These are phyloP conservation scores for Euclidium syriacum DNA, from an alignment of 345 rosid genomes.

Conservation along the genomic window DNA sequence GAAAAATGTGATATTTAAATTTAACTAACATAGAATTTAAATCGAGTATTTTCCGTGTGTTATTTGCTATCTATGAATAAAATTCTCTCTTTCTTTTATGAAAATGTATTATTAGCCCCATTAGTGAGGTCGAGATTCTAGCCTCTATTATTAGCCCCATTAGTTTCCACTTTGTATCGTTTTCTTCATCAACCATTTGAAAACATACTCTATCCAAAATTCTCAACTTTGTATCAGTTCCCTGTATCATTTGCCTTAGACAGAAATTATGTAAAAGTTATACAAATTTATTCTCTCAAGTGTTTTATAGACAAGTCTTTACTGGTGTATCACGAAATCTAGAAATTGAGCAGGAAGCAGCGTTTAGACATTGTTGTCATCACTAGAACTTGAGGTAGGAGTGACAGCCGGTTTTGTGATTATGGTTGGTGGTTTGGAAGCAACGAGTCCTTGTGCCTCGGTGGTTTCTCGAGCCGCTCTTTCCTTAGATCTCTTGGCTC, in stretches of 20 bases:
- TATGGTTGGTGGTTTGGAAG: constrained; percentile 17
- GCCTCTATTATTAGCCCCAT: too few relatives aligned
- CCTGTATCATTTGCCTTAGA: not conserved
- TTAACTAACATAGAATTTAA: too few relatives aligned
- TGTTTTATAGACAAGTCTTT: not conserved
- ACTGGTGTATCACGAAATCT: not conserved
- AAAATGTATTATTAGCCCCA: too few relatives aligned
- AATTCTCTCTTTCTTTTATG: too few relatives aligned
- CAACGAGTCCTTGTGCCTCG: constrained; percentile 49
- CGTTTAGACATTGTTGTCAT: constrained; percentile 12
- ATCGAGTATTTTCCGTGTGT: too few relatives aligned
- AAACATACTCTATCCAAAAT: too few relatives aligned
- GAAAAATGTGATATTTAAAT: too few relatives aligned
- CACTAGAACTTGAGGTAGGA: constrained; percentile 17
- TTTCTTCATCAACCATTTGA: too few relatives aligned
- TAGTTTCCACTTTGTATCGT: too few relatives aligned
- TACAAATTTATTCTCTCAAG: not conserved
- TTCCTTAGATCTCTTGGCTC: constrained; percentile 79
- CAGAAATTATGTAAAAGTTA: too few relatives aligned
- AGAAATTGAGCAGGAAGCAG: not conserved
- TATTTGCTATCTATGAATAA: too few relatives aligned
- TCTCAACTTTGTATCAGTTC: not conserved
- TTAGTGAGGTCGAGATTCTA: too few relatives aligned
- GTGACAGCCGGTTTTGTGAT: not conserved
- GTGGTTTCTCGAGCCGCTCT: constrained; percentile 67